These are phyloP conservation scores for Colletotrichum spaethianum DNA, from an alignment of 2,329 filamentous ascomycete genomes.

Conservation along the genomic window DNA sequence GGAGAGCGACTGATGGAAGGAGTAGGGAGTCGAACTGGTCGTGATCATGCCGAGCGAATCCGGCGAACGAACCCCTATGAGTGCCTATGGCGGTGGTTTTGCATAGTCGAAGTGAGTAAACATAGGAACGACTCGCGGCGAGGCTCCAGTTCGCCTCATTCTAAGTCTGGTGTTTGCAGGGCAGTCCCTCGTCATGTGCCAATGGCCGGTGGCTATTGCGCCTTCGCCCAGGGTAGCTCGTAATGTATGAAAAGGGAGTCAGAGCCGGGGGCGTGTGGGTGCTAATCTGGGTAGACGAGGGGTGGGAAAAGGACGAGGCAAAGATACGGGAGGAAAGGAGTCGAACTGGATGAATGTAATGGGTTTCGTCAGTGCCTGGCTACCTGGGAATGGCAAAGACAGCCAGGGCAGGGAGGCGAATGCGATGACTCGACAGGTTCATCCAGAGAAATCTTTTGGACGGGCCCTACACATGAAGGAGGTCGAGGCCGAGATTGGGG, in stretches of 20 bases:
- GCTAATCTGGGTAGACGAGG: constrained; percentile 16
- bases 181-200: constrained; percentile 39
- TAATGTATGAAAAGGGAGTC: constrained; percentile 11
- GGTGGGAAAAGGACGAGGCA: constrained; percentile 20
- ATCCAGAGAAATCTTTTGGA: background rate
- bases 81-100: constrained; percentile 5
- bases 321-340: constrained; percentile 15
- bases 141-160: constrained; percentile 41
- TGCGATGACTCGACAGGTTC: constrained; percentile 26
- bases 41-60: constrained; percentile 17
- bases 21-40: background rate
- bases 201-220: constrained; percentile 35
- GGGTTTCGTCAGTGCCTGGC: constrained; percentile 6
- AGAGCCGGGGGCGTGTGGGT: constrained; percentile 21
- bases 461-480: background rate
- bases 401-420: constrained; percentile 26
- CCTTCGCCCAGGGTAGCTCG: constrained; percentile 33
- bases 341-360: constrained; percentile 5
- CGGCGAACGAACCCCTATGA: constrained; percentile 25
- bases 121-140: constrained; percentile 23
- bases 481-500: constrained; percentile 8
- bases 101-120: constrained; percentile 30
- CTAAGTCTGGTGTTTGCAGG: constrained; percentile 38
- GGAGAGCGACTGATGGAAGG: constrained; percentile 4
- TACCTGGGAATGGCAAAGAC: constrained; percentile 8